Evolutionary conservation across 306 rosid genomes (phyloP).

Genomic region (apple (Malus domestica)): DNA sequence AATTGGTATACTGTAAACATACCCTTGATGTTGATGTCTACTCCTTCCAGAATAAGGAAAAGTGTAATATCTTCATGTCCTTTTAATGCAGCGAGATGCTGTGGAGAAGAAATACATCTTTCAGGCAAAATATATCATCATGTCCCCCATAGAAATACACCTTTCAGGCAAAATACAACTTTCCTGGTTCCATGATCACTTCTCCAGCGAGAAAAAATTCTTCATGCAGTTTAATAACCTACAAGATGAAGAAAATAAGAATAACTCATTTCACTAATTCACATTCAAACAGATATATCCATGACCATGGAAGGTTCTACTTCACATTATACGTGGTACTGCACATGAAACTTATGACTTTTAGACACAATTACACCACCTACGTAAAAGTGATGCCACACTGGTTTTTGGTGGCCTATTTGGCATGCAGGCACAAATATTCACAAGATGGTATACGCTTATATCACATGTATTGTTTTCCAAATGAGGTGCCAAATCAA

Average conservation of each 20-base stretch:
- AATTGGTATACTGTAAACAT: background rate
- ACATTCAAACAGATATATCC: background rate
- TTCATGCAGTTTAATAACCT: conserved; percentile 84
- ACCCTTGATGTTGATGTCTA: conserved; percentile 59
- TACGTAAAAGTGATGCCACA: background rate
- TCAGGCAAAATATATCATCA: background rate
- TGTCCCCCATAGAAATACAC: background rate
- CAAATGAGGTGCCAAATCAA: background rate
- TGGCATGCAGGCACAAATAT: too few species aligned
- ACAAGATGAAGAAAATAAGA: conserved; percentile 20
- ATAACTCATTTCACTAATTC: conserved; percentile 11
- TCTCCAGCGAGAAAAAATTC: conserved; percentile 97
- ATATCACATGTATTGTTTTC: background rate
- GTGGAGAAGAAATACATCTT: conserved; percentile 15
- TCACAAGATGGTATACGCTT: background rate
- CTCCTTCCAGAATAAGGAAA: conserved; percentile 63
- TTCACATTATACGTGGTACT: background rate
- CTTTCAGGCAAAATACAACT: background rate
- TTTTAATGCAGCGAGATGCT: conserved; percentile 92
- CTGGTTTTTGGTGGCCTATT: background rate
- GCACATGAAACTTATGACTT: background rate
- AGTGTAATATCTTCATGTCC: conserved; percentile 69
- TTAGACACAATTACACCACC: background rate
- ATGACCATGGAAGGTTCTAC: background rate
- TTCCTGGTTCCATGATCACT: conserved; percentile 79